Conservation (phyloP, 2,329 filamentous ascomycete species). For the Diaporthe sp. region DNA sequence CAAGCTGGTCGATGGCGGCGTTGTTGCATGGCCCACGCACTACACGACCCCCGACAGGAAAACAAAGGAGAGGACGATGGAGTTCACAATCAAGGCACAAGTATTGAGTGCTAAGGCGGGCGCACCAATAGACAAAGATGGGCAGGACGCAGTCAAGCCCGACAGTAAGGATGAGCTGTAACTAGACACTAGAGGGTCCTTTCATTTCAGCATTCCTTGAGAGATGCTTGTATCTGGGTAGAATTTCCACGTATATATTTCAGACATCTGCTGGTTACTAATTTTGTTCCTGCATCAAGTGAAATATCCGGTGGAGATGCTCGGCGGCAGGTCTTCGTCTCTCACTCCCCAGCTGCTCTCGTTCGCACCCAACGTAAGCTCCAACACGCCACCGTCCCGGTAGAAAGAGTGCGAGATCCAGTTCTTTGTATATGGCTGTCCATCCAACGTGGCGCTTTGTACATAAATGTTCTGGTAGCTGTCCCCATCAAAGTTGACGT, state of each 20-base stretch:
- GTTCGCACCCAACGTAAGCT: conserved; percentile 62
- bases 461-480: conserved; percentile 68
- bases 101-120: conserved; percentile 47
- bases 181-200: neutral
- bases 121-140: neutral
- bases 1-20: conserved; percentile 43
- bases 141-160: conserved; percentile 20
- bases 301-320: conserved; percentile 41
- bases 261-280: too few species aligned
- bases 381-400: conserved; percentile 66
- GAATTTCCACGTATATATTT: neutral
- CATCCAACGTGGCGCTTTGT: conserved; percentile 69
- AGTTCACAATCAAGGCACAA: conserved; percentile 52
- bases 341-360: conserved; percentile 68
- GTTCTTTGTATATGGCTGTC: conserved; percentile 65
- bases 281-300: conserved; percentile 29
- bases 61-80: conserved; percentile 46
- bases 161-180: conserved; percentile 38
- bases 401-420: conserved; percentile 75
- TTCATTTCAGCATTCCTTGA: neutral
- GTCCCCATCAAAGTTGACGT: conserved; percentile 66
- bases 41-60: conserved; percentile 47
- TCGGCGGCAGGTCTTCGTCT: conserved; percentile 64
- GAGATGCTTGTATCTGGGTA: neutral
- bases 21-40: conserved; percentile 47